A percentile compares a stretch with the other conserved stretches of the same genome.
phyloP scores from a whole-genome alignment of 225 moss, liverwort and hornwort genomes.

The Thuidium tamariscinum region DNA sequence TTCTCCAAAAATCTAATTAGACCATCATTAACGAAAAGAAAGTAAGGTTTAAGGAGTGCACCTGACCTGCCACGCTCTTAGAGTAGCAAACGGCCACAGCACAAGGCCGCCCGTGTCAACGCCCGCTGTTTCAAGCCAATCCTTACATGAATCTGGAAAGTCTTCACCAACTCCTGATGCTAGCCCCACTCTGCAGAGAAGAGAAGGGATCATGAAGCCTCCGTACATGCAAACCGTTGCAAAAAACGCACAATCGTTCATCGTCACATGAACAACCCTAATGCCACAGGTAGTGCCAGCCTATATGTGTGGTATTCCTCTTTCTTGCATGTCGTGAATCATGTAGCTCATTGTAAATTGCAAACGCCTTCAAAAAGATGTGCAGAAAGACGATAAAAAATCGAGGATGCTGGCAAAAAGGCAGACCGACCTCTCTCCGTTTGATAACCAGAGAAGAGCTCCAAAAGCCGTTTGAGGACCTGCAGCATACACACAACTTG shows the following conservation, averaged over 20 bases:
- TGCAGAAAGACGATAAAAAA: not conserved
- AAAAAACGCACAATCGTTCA: not conserved
- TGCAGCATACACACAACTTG: conserved; percentile 5
- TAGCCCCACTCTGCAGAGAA: conserved; percentile 53
- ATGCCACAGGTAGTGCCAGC: not conserved
- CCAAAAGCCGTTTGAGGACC: conserved; percentile 92
- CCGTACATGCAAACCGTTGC: not conserved
- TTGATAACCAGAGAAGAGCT: conserved; percentile 68
- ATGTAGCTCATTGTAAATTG: not conserved
- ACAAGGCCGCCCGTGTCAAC: conserved; percentile 64
- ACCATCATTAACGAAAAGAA: not conserved
- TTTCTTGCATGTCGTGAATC: not conserved
- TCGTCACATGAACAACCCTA: not conserved
- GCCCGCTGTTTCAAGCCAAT: conserved; percentile 68
- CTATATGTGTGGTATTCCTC: not conserved
- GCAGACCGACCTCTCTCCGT: conserved; percentile 48
- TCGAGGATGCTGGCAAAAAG: not conserved
- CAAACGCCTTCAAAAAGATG: not conserved
- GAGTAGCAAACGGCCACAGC: conserved; percentile 52
- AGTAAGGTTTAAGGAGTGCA: conserved; percentile 2
- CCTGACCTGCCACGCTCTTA: conserved; percentile 97
- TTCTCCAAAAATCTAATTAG: not conserved
- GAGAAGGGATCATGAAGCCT: not conserved
- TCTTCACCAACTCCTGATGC: conserved; percentile 79
- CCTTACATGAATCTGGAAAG: conserved; percentile 59